A percentile compares a stretch with the other conserved stretches of the same genome.
Evolutionary conservation across 2,329 filamentous ascomycete species (phyloP).

Genomic region (Alternaria panax): DNA sequence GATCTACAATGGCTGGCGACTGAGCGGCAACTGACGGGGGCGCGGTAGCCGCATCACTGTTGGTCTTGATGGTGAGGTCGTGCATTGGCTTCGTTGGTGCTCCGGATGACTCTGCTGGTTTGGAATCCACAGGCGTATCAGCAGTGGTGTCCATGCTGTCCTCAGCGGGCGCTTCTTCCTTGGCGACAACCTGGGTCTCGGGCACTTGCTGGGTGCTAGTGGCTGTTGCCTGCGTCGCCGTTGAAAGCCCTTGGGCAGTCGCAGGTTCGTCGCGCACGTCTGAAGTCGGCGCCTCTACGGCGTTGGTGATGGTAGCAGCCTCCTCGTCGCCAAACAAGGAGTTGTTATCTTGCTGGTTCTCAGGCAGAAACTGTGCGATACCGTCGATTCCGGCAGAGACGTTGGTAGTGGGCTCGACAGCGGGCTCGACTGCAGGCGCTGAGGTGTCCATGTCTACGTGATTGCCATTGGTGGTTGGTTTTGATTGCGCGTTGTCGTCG

Average conservation of each 20-base stretch:
- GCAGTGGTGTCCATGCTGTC: conserved; percentile 41
- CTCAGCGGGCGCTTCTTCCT: conserved; percentile 20
- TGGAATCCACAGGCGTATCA: conserved; percentile 23
- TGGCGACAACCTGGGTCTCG: conserved; percentile 35
- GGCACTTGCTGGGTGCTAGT: conserved; percentile 42
- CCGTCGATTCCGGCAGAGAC: conserved; percentile 55
- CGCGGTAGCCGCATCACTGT: conserved; percentile 19
- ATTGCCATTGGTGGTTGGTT: conserved; percentile 43
- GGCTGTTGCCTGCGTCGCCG: conserved; percentile 24
- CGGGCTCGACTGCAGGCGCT: conserved; percentile 37
- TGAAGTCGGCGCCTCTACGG: conserved; percentile 52
- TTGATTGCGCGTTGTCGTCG: conserved; percentile 31
- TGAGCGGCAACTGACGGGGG: conserved; percentile 25
- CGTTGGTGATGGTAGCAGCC: conserved; percentile 44
- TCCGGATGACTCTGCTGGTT: conserved; percentile 20
- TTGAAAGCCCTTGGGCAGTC: conserved; percentile 20
- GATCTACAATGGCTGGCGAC: conserved; percentile 38
- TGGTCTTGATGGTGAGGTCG: conserved; percentile 41
- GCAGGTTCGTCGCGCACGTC: conserved; percentile 43
- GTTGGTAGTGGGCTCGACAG: conserved; percentile 50
- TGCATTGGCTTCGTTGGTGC: conserved; percentile 46
- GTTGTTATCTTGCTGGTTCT: conserved; percentile 50
- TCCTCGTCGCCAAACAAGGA: conserved; percentile 50
- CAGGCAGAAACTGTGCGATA: conserved; percentile 53
- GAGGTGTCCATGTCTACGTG: conserved; percentile 31